Evolutionary conservation across 768 basidiomycete species (phyloP), one percentile per base, ranked within the genome.

Genomic region (Obba rivulosa): DNA sequence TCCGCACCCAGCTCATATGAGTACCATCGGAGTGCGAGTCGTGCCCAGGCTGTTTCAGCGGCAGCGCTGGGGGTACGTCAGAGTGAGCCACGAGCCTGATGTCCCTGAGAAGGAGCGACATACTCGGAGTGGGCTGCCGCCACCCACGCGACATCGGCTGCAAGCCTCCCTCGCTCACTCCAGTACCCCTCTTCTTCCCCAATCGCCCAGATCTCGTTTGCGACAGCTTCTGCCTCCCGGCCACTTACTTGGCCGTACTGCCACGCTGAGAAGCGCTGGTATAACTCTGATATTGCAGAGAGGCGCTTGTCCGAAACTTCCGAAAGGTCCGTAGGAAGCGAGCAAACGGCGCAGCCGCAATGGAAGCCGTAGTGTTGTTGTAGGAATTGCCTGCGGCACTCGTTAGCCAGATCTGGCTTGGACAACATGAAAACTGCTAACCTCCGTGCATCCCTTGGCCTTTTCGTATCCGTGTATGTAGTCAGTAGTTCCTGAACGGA

Each of bases 41-140:
- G 48, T 1, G 77, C 77, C 83, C 83, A 86, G 45, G 66, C 65
- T 36, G 61, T 60, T 7, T 68, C 69, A n/a, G 77, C 76, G 24
- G 53, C 50, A 44, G 62, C 67, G 57, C 82, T 84, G 60, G 7
- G 34, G 24, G 21, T 41, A 21, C 22, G 18, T 17, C 41, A 11
- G 21, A 7, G 22, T 4, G n/a, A 18, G n/a, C 13, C 22, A 36
- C 4, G 39, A 13, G 10, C n/a, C 7, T 9, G 20, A 22, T 25
- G 34, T 20, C 35, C 17, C 25, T 22, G 25, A 34, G 43, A 14
- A 2, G 23, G 16, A 28, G 17, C 16, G 13, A 68, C 82, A 65
- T 59, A 84, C 82, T 84, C 80, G 5, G 72, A 75, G 66, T 84
- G 81, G 4, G 81, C 69, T 13, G 77, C 79, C 8, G 82, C 79